Evolutionary conservation across 2,329 filamentous ascomycete genomes (phyloP), one percentile per base, ranked within the genome.

Genomic region (Fusarium stilboides): DNA sequence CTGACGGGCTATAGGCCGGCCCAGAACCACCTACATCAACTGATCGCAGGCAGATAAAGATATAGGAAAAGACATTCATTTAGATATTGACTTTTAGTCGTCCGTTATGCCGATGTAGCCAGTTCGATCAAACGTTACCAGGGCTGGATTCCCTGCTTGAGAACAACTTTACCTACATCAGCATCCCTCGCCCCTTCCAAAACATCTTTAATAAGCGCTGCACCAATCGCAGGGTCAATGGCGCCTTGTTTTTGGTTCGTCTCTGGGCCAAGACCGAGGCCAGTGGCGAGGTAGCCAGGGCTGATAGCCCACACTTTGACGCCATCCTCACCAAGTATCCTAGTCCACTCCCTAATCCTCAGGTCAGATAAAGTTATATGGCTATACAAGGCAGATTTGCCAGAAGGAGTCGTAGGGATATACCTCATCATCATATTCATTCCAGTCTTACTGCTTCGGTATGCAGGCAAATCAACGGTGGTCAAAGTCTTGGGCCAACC

Each of bases 371-470:
- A 31, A 13, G 28, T 31, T 31, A 9, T 13, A 31, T 9, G 28
- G 10, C 28, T 12, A 31, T 13, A 4, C 10, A 13, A 5, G 28
- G 10, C 28, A 13, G 12, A 13, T 31, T 31, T 13, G 10, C 28
- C 28, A 31, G 28, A 31, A 31, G 28, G 28, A 13, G 10, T 13
- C 10, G 28, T 1, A 31, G 10, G 12, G 9, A 31, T 10, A 31
- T 31, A 31, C 28, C 28, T 50, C 31, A 50, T 37, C 43, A 50
- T 37, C 52, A 39, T 55, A 3, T 39, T 55, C 43, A 50, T 31
- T 8, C 8, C 52, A n/a, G 52, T 55, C 14, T 55, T 50, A 0
- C 52, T 55, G 22, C 46, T 42, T 42, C 54, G 28, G 3, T 57
- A 57, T 4, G 53, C 53, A 9, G 46, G 28, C n/a, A 57, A 4